phyloP scores from a whole-genome alignment of 2,329 filamentous ascomycete genomes.

The Pseudocercospora vitis region DNA sequence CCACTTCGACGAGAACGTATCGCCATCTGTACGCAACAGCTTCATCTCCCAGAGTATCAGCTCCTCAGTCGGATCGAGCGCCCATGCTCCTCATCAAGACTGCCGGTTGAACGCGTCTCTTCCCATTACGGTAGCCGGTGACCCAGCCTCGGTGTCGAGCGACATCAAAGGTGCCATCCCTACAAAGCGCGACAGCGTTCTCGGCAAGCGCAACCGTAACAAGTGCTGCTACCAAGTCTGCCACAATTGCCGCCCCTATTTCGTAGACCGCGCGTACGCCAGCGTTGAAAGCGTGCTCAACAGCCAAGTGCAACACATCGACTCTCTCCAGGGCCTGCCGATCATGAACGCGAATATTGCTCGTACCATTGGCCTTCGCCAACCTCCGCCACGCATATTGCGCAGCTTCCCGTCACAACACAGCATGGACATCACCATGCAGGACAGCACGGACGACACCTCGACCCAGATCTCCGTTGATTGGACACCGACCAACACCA shows the following conservation, averaged over 20 bases:
- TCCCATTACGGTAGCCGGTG: conserved; percentile 11
- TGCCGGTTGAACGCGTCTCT: conserved; percentile 4
- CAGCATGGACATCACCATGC: conserved; percentile 33
- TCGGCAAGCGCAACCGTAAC: conserved; percentile 4
- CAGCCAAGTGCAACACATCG: conserved; percentile 27
- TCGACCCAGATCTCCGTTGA: conserved; percentile 29
- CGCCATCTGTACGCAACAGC: background rate
- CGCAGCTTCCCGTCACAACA: conserved; percentile 10
- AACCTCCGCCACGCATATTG: conserved; percentile 8
- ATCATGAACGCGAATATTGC: conserved; percentile 40
- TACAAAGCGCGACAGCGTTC: conserved; percentile 16
- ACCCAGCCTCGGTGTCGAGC: conserved; percentile 10
- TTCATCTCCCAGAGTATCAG: conserved; percentile 26
- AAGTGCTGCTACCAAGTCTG: conserved; percentile 50
- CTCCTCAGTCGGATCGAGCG: conserved; percentile 27
- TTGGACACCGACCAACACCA: conserved; percentile 31
- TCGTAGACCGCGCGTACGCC: conserved; percentile 48
- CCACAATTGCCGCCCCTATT: conserved; percentile 52
- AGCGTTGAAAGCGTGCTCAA: conserved; percentile 48
- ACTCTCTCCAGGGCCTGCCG: conserved; percentile 39
- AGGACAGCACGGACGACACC: conserved; percentile 22
- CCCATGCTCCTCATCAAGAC: conserved; percentile 25
- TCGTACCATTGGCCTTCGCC: conserved; percentile 38
- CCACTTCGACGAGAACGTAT: background rate
- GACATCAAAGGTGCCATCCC: conserved; percentile 15